Base-by-base conservation (phyloP, 352 stramenopile species). In the Phytophthora fragariaefolia region DNA sequence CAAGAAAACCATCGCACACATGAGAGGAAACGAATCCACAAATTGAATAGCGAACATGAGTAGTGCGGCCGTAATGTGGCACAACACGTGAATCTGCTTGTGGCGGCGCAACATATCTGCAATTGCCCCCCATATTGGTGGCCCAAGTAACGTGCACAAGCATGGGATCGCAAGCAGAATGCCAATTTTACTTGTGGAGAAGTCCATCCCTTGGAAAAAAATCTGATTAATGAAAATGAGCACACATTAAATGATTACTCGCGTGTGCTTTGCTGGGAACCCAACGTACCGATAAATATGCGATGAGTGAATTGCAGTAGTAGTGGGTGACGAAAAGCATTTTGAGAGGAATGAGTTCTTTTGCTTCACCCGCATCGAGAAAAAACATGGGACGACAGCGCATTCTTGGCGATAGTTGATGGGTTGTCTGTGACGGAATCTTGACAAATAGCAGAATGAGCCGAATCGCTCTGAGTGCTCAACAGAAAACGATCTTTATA, bases 131-230 rank as follows among this genome's bases (percentile, higher is more conserved):
- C 79, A 90, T 12, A 77, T 52, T 18, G 81, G 79, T 24, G 81
- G 79, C 0, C 67, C 70, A 4, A 87, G 23, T 26, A 87, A 69
- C 5, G 74, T 71, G 43, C 74, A 83, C 18, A 90, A 38, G 28
- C 71, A 69, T 18, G 76, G 76, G 23, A 90, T 73, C 7, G 76
- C 75, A 20, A 84, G 74, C 46, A 90, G 50, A 28, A 86, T 63
- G 48, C 78, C 77, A 42, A 85, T 87, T 62, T 87, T 61, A 27
- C 71, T 69, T 46, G 82, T 87, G 59, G 72, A 66, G 43, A 84
- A 85, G 15, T 50, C 26, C 13, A 38, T 30, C 12, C 27, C 49
- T 53, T 74, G 49, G 34, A 63, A 70, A 56, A 66, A 74, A 43
- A 74, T 67, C 66, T 74, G 9, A 7, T 28, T 13, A 42, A 20